These are phyloP conservation scores for Hagleromyces aurorensis DNA, from an alignment of 805 yeast genomes.

Conservation along the genomic window DNA sequence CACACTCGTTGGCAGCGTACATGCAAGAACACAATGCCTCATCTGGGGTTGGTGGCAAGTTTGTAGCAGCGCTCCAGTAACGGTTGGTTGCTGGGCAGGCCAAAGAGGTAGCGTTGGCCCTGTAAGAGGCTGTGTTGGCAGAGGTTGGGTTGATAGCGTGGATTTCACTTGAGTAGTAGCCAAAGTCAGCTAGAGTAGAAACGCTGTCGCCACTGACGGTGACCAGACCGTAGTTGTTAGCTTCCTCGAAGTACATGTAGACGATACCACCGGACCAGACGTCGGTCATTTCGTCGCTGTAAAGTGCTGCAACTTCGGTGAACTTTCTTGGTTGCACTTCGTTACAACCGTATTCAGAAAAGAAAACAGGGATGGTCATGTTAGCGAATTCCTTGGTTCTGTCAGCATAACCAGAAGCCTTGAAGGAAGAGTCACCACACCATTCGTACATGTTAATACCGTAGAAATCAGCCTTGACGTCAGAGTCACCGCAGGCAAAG, in stretches of 20 bases:
- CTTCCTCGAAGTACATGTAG: conserved; percentile 76
- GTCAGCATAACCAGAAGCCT: conserved; percentile 53
- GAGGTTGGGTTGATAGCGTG: conserved; percentile 45
- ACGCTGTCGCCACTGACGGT: conserved; percentile 41
- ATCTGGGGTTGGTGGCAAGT: conserved; percentile 75
- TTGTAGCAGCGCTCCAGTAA: conserved; percentile 61
- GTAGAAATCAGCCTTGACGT: conserved; percentile 66
- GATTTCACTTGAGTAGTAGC: conserved; percentile 54
- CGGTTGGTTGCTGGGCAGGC: conserved; percentile 52
- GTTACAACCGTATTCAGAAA: conserved; percentile 82
- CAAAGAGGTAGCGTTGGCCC: conserved; percentile 39
- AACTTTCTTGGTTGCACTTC: conserved; percentile 60
- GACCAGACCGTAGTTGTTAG: conserved; percentile 69
- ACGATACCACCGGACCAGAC: conserved; percentile 90
- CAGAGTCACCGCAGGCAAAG: conserved; percentile 65
- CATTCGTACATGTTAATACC: conserved; percentile 88
- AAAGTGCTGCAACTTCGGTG: conserved; percentile 62
- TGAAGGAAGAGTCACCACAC: conserved; percentile 63
- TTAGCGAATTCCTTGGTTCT: conserved; percentile 59
- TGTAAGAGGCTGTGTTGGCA: conserved; percentile 34
- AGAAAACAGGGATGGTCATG: conserved; percentile 65
- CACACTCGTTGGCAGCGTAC: conserved; percentile 48
- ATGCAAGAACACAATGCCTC: conserved; percentile 57
- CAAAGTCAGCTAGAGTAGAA: conserved; percentile 54
- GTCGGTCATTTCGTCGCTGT: conserved; percentile 62